Evolutionary conservation across 176 grass and related monocot species (phyloP).

Genomic region (Urochloa ruziziensis): DNA sequence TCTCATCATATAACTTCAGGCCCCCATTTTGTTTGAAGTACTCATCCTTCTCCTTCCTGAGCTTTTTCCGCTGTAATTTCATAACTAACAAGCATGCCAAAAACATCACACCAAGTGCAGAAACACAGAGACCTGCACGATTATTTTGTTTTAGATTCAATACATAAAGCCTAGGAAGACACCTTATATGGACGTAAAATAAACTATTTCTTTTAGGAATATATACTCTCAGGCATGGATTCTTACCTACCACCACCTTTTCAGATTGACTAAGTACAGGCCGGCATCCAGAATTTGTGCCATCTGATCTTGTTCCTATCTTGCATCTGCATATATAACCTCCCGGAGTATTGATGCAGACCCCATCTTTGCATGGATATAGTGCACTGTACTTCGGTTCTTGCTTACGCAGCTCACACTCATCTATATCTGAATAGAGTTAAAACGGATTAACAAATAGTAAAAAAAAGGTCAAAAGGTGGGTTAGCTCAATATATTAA

Average conservation of each 20-base stretch:
- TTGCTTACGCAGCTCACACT: slow-evolving; percentile 13
- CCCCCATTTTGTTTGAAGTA: background rate
- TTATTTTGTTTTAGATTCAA: background rate
- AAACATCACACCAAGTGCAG: background rate
- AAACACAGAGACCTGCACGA: background rate
- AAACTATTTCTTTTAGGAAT: too few species aligned
- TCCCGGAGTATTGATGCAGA: slow-evolving; percentile 27
- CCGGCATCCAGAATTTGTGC: background rate
- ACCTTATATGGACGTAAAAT: background rate
- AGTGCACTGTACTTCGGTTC: background rate
- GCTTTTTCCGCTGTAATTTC: background rate
- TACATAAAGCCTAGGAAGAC: background rate
- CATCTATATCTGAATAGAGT: slow-evolving; percentile 16
- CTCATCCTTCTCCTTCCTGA: background rate
- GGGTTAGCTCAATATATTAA: background rate
- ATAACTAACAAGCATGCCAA: background rate
- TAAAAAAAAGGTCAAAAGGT: background rate
- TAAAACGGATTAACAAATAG: background rate
- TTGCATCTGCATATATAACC: slow-evolving; percentile 7
- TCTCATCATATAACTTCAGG: background rate
- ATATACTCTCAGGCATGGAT: background rate
- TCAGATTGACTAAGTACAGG: background rate
- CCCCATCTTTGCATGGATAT: slow-evolving; percentile 31
- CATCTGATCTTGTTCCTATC: background rate
- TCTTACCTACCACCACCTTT: background rate